A percentile compares a stretch with the other conserved stretches of the same genome.
Evolutionary conservation across 306 rosid genomes (phyloP).

Genomic region (Trifolium fragiferum): DNA sequence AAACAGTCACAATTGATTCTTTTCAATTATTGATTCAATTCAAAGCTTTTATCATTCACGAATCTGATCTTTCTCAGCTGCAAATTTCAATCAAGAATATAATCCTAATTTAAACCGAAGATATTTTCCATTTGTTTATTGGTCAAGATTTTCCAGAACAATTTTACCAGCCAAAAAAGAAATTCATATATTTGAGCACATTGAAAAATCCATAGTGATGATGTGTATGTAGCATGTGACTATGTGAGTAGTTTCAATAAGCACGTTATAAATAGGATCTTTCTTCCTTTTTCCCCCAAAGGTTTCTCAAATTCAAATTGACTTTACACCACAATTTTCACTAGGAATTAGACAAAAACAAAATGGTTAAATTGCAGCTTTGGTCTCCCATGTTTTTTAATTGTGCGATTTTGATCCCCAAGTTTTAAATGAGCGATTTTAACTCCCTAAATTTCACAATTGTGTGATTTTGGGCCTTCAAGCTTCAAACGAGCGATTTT

Average conservation of each 20-base stretch:
- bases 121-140: neutral
- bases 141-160: too few species aligned
- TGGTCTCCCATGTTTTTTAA: too few species aligned
- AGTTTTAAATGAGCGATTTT: too few species aligned
- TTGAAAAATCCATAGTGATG: neutral
- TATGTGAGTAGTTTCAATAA: neutral
- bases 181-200: neutral
- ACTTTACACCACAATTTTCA: too few species aligned
- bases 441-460: too few species aligned
- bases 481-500: too few species aligned
- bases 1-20: neutral
- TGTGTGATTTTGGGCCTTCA: too few species aligned
- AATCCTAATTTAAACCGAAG: neutral
- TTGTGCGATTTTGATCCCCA: too few species aligned
- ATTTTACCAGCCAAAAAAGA: neutral
- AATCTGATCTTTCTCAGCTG: neutral
- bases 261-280: neutral
- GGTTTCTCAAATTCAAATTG: too few species aligned
- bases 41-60: slow-evolving; percentile 8
- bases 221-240: neutral
- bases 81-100: slow-evolving; percentile 2
- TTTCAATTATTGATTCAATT: neutral
- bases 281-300: too few species aligned
- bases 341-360: too few species aligned
- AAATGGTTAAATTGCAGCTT: too few species aligned